Percentiles rank a stretch among this genome's conserved stretches.
Conservation (phyloP, 1,139 yeast genomes). For the Yamadazyma buinensis region DNA sequence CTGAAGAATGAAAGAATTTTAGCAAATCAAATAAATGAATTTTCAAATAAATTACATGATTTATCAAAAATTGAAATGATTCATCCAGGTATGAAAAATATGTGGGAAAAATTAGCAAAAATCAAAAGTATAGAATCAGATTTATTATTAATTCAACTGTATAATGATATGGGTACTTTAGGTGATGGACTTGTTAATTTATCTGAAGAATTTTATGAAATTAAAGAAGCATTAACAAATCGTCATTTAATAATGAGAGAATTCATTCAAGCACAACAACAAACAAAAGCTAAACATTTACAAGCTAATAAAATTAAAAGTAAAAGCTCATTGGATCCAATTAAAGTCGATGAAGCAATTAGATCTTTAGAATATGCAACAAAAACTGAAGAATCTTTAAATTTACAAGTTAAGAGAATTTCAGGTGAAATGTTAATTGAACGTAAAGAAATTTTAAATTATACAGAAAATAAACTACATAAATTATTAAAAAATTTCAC, state of each 20-base stretch:
- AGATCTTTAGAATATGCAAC: slow-evolving; percentile 75
- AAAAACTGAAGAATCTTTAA: slow-evolving; percentile 70
- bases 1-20: slow-evolving; percentile 54
- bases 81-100: slow-evolving; percentile 67
- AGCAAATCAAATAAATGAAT: slow-evolving; percentile 57
- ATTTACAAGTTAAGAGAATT: slow-evolving; percentile 72
- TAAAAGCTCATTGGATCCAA: slow-evolving; percentile 75
- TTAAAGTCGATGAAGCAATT: slow-evolving; percentile 88
- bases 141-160: slow-evolving; percentile 66
- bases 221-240: slow-evolving; percentile 90
- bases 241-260: slow-evolving; percentile 92
- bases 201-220: slow-evolving; percentile 73
- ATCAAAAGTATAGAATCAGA: slow-evolving; percentile 72
- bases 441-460: slow-evolving; percentile 50
- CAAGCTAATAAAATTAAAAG: slow-evolving; percentile 73
- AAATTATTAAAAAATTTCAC: slow-evolving; percentile 57
- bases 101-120: slow-evolving; percentile 80
- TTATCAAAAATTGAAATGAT: slow-evolving; percentile 49
- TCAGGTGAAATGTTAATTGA: slow-evolving; percentile 85
- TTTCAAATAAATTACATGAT: slow-evolving; percentile 54
- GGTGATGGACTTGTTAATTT: slow-evolving; percentile 72
- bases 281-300: slow-evolving; percentile 65
- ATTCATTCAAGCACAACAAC: slow-evolving; percentile 70
- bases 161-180: slow-evolving; percentile 68
- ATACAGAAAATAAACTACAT: slow-evolving; percentile 55